A percentile compares a stretch with the other conserved stretches of the same genome.
These are phyloP conservation scores for Alloteropsis semialata DNA, from an alignment of 176 grass and related monocot genomes.

Conservation along the genomic window DNA sequence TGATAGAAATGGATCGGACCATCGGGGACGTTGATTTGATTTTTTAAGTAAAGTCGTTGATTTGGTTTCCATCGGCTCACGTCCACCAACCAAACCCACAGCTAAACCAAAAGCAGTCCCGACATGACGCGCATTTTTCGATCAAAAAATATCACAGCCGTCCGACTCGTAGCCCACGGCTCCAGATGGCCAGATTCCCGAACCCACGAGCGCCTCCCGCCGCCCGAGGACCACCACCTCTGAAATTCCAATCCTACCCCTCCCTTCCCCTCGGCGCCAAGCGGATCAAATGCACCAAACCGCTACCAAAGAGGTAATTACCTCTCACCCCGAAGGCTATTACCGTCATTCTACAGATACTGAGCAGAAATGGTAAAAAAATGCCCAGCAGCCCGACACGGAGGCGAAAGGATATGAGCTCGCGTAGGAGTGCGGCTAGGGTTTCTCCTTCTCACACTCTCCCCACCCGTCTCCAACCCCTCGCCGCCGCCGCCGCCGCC, in stretches of 20 bases:
- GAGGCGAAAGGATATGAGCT: slow-evolving; percentile 38
- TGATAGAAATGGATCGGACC: too few relatives aligned
- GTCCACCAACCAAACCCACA: background rate
- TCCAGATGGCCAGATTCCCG: background rate
- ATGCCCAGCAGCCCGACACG: slow-evolving; percentile 23
- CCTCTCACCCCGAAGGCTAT: background rate
- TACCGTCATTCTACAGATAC: background rate
- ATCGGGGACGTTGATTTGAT: too few relatives aligned
- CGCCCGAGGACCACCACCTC: background rate
- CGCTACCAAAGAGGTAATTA: background rate
- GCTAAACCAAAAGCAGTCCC: background rate
- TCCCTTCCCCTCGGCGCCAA: background rate
- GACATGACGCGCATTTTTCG: background rate
- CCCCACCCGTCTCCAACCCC: slow-evolving; percentile 3
- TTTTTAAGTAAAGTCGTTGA: too few relatives aligned
- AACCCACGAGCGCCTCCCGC: background rate
- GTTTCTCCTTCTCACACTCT: slow-evolving; percentile 42
- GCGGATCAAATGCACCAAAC: background rate
- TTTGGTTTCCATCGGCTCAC: too few relatives aligned
- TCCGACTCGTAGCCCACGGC: background rate
- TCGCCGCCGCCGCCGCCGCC: slow-evolving; percentile 32
- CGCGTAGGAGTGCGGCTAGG: slow-evolving; percentile 62
- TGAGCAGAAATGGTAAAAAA: background rate
- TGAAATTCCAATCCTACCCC: slow-evolving; percentile 17
- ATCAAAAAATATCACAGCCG: background rate